These are phyloP conservation scores for Phytopythium boreale DNA, from an alignment of 352 stramenopile genomes.

Conservation along the genomic window DNA sequence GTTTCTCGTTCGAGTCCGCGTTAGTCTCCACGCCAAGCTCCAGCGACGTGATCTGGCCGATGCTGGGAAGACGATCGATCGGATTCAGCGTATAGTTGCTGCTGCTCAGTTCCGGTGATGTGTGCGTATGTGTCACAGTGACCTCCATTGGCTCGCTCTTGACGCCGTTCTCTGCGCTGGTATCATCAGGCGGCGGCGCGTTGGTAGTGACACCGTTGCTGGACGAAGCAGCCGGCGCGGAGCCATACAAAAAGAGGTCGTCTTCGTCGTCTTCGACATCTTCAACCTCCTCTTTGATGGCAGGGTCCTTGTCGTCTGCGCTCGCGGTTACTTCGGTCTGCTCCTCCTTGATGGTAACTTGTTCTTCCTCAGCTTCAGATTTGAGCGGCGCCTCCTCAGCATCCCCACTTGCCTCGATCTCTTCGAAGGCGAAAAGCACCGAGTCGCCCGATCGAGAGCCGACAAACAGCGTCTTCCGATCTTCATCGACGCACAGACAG, in stretches of 20 bases:
- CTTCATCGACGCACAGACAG: constrained; percentile 61
- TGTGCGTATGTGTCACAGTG: constrained; percentile 6
- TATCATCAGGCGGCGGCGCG: background rate
- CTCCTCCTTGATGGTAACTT: constrained; percentile 22
- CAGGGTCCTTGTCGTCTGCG: constrained; percentile 9
- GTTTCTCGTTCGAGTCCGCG: constrained; percentile 70
- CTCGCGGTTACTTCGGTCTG: constrained; percentile 11
- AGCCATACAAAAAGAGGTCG: constrained; percentile 75
- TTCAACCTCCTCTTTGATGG: constrained; percentile 15
- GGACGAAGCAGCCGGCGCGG: constrained; percentile 13
- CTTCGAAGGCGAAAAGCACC: constrained; percentile 56
- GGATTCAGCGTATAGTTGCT: constrained; percentile 47
- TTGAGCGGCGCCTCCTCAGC: constrained; percentile 16
- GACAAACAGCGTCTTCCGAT: constrained; percentile 70
- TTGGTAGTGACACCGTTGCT: background rate
- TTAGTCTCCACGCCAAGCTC: constrained; percentile 76
- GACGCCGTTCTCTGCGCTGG: background rate
- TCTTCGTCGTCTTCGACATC: constrained; percentile 66
- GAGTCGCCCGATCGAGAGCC: constrained; percentile 81
- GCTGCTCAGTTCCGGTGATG: constrained; percentile 2
- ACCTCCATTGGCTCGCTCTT: constrained; percentile 10
- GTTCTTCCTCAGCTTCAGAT: constrained; percentile 9
- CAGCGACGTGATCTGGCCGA: constrained; percentile 83
- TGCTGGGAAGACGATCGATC: constrained; percentile 64
- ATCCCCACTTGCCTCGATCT: constrained; percentile 17